These are phyloP conservation scores for Pseudonitzschia multiseries DNA, from an alignment of 108 stramenopile genomes.

Conservation along the genomic window DNA sequence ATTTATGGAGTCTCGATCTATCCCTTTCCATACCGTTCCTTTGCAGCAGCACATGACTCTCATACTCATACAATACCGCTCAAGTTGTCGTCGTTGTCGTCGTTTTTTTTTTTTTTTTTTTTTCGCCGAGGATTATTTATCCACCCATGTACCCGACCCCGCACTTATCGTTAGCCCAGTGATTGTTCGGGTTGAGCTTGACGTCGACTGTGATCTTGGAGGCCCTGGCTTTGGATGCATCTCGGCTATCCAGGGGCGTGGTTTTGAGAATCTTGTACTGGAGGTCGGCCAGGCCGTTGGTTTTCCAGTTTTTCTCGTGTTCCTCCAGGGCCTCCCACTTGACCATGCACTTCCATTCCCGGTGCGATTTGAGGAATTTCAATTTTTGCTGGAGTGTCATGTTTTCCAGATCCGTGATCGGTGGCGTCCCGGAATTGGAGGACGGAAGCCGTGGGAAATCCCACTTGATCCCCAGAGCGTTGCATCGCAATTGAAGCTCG, in stretches of 20 bases:
- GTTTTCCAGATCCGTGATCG: conserved; percentile 72
- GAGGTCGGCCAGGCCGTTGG: conserved; percentile 89
- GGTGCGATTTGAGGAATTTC: conserved; percentile 63
- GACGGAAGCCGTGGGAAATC: conserved; percentile 45
- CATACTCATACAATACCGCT: too few species aligned
- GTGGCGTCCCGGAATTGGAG: conserved; percentile 16
- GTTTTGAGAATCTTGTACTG: conserved; percentile 67
- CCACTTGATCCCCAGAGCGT: conserved; percentile 68
- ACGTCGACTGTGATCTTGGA: conserved; percentile 91
- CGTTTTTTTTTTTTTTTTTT: too few species aligned
- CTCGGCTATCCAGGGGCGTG: conserved; percentile 45
- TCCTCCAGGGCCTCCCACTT: conserved; percentile 96
- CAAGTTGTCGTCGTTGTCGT: too few species aligned
- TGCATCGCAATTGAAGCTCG: conserved; percentile 90
- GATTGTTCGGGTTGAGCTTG: conserved; percentile 80
- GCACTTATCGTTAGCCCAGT: conserved; percentile 90
- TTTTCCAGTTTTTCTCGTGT: conserved; percentile 87
- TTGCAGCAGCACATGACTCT: too few species aligned
- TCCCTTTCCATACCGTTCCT: too few species aligned
- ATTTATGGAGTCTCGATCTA: too few species aligned
- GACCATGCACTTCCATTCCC: conserved; percentile 96
- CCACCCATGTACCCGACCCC: conserved; percentile 60
- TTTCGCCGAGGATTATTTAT: neutral
- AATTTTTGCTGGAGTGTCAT: conserved; percentile 80
- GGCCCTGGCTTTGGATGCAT: conserved; percentile 38